A percentile compares a stretch with the other conserved stretches of the same genome.
phyloP scores from a whole-genome alignment of 2,329 filamentous ascomycete genomes.

The Aspergillus versicolor region DNA sequence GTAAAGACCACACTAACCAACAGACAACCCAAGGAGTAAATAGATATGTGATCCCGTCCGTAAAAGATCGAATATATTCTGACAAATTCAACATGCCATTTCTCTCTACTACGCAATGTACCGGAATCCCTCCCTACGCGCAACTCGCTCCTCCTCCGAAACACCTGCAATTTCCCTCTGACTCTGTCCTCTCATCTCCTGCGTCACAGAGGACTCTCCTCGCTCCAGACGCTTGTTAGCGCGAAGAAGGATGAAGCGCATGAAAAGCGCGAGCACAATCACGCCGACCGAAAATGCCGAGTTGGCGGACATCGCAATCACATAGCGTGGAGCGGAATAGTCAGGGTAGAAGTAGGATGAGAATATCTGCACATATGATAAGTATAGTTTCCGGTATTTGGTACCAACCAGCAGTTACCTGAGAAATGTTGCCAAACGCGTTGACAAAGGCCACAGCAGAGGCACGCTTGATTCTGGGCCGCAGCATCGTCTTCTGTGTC shows the following conservation, averaged over 20 bases:
- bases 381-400: background rate
- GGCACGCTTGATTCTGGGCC: conserved; percentile 2
- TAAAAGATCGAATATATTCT: no score
- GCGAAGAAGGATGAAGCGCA: background rate
- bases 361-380: background rate
- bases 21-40: no score
- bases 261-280: background rate
- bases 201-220: background rate
- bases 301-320: background rate
- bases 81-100: no score
- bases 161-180: conserved; percentile 1
- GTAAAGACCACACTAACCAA: no score
- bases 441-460: conserved; percentile 1
- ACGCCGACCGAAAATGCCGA: background rate
- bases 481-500: conserved; percentile 3
- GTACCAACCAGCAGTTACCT: background rate
- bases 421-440: background rate
- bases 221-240: background rate
- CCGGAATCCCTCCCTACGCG: background rate
- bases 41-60: no score
- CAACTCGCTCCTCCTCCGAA: background rate
- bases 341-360: conserved; percentile 1
- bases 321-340: background rate
- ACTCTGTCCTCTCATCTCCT: conserved; percentile 1
- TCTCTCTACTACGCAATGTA: background rate